Conservation (phyloP, 75 land plant genomes). For the Sequoia sempervirens region DNA sequence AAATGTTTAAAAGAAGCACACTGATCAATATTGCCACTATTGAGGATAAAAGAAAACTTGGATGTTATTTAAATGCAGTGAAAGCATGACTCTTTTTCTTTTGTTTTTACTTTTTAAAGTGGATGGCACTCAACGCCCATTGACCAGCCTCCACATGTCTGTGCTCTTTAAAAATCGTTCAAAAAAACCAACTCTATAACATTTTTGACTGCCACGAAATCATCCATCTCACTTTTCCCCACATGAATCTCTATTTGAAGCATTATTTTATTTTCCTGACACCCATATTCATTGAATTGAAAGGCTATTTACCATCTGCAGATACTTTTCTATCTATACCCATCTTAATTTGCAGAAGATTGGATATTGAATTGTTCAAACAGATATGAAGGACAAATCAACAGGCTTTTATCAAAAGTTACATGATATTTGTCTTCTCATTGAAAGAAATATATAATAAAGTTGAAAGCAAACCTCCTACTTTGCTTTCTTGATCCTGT, state of each 20-base stretch:
- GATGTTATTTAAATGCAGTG: not conserved
- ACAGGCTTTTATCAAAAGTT: not conserved
- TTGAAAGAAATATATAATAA: too few relatives aligned
- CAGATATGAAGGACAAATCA: not conserved
- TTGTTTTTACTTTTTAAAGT: not conserved
- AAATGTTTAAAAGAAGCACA: not conserved
- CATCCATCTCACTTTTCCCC: not conserved
- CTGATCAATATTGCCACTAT: not conserved
- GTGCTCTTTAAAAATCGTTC: not conserved
- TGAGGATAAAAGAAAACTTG: not conserved
- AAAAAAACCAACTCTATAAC: not conserved
- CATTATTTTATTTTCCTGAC: too few relatives aligned
- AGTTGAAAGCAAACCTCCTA: too few relatives aligned
- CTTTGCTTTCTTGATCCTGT: too few relatives aligned
- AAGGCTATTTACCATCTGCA: not conserved
- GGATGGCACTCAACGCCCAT: not conserved
- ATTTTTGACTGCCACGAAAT: not conserved
- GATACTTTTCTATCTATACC: not conserved
- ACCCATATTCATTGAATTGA: too few relatives aligned
- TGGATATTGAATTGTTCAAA: not conserved
- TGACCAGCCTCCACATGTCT: not conserved
- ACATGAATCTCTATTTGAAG: not conserved
- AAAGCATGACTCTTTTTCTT: not conserved
- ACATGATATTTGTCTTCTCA: not conserved
- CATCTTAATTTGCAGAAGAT: not conserved